A percentile compares a stretch with the other conserved stretches of the same genome.
Evolutionary conservation across 257 asterid species (phyloP).

Genomic region (Linaria vulgaris): DNA sequence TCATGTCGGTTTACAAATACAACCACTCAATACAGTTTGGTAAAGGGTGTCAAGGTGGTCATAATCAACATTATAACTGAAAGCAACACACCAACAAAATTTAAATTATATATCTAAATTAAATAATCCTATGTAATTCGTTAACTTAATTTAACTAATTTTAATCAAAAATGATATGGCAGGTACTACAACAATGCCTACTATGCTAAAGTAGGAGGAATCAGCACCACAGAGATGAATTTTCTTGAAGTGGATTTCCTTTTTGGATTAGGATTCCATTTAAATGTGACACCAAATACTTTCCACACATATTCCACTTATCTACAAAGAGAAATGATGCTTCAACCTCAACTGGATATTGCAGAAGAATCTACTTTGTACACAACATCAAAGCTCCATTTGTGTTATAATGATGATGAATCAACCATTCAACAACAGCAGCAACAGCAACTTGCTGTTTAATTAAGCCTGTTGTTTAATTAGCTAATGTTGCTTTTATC

Average conservation of each 20-base stretch:
- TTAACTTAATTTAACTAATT: not conserved
- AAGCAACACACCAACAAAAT: conserved; percentile 43
- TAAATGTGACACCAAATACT: conserved; percentile 81
- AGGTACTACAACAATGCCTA: conserved; percentile 95
- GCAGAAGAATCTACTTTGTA: conserved; percentile 41
- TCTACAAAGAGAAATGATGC: conserved; percentile 74
- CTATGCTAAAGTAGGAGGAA: conserved; percentile 97
- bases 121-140: not conserved
- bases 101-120: not conserved
- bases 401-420: conserved; percentile 72
- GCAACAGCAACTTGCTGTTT: conserved; percentile 70
- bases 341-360: conserved; percentile 43
- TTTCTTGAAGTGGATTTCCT: conserved; percentile 91
- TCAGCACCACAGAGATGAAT: conserved; percentile 91
- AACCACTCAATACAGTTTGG: conserved; percentile 24
- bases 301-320: conserved; percentile 67
- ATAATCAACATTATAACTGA: conserved; percentile 43
- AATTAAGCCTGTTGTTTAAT: conserved; percentile 12
- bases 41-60: conserved; percentile 23
- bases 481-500: not conserved
- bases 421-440: conserved; percentile 51
- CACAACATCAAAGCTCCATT: conserved; percentile 47
- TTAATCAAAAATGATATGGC: not conserved
- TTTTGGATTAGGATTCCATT: conserved; percentile 82
- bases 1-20: conserved; percentile 14